Evolutionary conservation across 306 rosid species (phyloP).

Genomic region (Potentilla sterilis): DNA sequence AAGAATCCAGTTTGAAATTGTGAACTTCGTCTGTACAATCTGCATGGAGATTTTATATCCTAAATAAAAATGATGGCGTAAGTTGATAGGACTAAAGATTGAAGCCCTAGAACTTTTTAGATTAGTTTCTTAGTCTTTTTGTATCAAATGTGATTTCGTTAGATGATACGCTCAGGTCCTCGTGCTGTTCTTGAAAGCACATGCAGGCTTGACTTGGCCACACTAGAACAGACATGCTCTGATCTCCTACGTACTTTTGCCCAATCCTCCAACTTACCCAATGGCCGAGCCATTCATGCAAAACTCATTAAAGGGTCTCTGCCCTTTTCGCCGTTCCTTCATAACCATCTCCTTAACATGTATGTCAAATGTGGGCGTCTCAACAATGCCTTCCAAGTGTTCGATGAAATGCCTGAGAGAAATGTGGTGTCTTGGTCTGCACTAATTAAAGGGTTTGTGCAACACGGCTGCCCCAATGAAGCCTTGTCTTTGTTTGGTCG

Average conservation of each 20-base stretch:
- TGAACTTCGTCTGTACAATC: not conserved
- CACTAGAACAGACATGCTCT: conserved; percentile 36
- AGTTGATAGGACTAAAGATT: not conserved
- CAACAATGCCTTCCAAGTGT: conserved; percentile 50
- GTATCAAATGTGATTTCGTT: not conserved
- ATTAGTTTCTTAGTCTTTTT: too few species aligned
- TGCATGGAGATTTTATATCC: not conserved
- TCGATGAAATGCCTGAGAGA: conserved; percentile 44
- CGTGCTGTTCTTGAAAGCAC: not conserved
- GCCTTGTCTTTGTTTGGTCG: conserved; percentile 51
- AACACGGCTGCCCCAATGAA: conserved; percentile 34
- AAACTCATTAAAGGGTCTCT: conserved; percentile 45
- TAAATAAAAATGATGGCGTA: not conserved
- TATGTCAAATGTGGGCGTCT: conserved; percentile 53
- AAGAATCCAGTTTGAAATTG: too few species aligned
- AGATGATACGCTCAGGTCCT: not conserved
- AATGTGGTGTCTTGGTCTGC: conserved; percentile 63
- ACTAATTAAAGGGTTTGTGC: conserved; percentile 53
- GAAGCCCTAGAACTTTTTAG: too few species aligned
- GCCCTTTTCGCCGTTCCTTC: conserved; percentile 51
- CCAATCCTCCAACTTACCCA: conserved; percentile 31
- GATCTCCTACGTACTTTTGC: conserved; percentile 38
- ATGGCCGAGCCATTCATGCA: conserved; percentile 63
- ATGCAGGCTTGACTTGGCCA: not conserved
- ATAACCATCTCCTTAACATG: conserved; percentile 59